Percentiles rank a stretch among this genome's conserved stretches.
Evolutionary conservation across 176 grass and related monocot species (phyloP).

Genomic region (Oryza meyeriana): DNA sequence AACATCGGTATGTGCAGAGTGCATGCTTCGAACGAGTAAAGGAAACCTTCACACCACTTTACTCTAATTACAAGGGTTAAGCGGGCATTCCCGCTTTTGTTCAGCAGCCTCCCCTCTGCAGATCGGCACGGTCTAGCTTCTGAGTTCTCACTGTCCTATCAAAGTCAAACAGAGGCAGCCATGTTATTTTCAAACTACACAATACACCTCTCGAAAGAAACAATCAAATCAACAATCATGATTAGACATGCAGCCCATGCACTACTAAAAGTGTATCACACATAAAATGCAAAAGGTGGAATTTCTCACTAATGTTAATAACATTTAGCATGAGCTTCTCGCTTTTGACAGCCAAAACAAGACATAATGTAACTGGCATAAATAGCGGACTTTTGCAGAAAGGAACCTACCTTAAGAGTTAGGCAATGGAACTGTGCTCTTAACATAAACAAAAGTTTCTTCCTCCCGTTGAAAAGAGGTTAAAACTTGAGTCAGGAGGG

Average conservation of each 20-base stretch:
- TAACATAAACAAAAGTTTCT: neutral
- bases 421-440: neutral
- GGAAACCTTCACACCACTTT: neutral
- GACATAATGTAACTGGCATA: neutral
- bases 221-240: neutral
- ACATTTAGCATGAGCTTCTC: neutral
- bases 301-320: neutral
- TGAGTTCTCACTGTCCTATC: constrained; percentile 11
- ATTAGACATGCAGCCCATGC: neutral
- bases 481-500: constrained; percentile 33
- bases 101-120: constrained; percentile 15
- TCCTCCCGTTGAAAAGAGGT: constrained; percentile 10
- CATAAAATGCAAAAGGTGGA: neutral
- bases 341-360: neutral
- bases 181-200: neutral
- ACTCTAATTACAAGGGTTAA: neutral
- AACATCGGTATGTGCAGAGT: neutral
- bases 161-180: neutral
- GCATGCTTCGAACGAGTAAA: neutral
- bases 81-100: constrained; percentile 7
- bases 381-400: neutral
- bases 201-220: neutral
- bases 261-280: neutral
- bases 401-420: constrained; percentile 27
- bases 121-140: neutral